A percentile compares a stretch with the other conserved stretches of the same genome.
Conservation (phyloP, 257 asterid genomes). For the Thymus mandschuricus region DNA sequence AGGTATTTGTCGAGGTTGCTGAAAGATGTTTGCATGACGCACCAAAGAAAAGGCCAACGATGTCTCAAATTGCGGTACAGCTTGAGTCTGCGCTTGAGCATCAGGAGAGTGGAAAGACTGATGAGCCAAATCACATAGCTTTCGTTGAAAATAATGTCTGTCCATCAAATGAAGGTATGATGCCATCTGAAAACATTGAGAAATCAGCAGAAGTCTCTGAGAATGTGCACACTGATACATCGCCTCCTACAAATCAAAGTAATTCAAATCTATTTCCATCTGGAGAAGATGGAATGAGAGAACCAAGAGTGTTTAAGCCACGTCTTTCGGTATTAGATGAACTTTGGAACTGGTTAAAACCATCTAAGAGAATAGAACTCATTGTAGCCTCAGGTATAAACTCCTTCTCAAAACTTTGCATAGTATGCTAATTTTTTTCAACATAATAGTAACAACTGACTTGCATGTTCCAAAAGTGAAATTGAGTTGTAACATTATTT, state of each 20-base stretch:
- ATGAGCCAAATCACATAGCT: not conserved
- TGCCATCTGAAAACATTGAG: too few relatives aligned
- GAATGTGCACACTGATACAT: not conserved
- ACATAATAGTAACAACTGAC: not conserved
- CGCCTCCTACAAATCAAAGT: slow-evolving; percentile 6
- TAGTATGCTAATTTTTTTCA: too few relatives aligned
- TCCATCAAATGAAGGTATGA: too few relatives aligned
- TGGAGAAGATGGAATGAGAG: not conserved
- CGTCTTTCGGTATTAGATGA: slow-evolving; percentile 21
- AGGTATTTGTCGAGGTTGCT: slow-evolving; percentile 17
- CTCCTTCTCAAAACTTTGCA: not conserved
- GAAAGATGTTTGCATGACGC: slow-evolving; percentile 29
- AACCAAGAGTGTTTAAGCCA: not conserved
- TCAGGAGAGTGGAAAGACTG: slow-evolving; percentile 34
- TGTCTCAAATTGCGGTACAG: slow-evolving; percentile 45
- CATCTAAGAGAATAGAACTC: slow-evolving; percentile 26
- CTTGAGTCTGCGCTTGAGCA: slow-evolving; percentile 49
- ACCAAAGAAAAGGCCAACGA: slow-evolving; percentile 52
- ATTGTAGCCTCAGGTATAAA: slow-evolving; percentile 18
- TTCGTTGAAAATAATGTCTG: too few relatives aligned
- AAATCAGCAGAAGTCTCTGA: not conserved
- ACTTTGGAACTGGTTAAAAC: slow-evolving; percentile 30
- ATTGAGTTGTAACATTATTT: not conserved
- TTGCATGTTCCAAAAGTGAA: too few relatives aligned
- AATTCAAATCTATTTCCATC: not conserved